These are phyloP conservation scores for Xylaria bambusicola DNA, from an alignment of 495 filamentous ascomycete species.

Conservation along the genomic window DNA sequence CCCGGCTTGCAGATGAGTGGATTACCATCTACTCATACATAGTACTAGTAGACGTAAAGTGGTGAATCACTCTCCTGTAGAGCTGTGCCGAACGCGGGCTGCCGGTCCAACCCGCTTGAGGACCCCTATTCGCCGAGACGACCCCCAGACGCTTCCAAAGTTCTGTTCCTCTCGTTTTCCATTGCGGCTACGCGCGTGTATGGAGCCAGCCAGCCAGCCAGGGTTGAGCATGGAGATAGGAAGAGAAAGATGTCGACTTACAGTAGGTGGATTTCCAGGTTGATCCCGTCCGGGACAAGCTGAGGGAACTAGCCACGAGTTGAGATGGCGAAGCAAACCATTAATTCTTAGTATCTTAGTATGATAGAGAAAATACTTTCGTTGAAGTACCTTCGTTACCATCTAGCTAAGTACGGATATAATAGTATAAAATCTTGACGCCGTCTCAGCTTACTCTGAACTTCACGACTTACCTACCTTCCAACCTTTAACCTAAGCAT, in stretches of 20 bases:
- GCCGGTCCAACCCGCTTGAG: conserved; percentile 4
- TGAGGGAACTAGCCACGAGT: conserved; percentile 1
- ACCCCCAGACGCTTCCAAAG: too few species aligned
- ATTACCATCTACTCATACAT: too few species aligned
- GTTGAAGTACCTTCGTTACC: too few species aligned
- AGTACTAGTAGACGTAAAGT: too few species aligned
- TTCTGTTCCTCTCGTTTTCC: neutral
- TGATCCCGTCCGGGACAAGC: conserved; percentile 7
- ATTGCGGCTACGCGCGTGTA: neutral
- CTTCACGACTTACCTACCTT: too few species aligned
- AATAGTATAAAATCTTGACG: conserved; percentile 7
- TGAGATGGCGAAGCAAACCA: neutral
- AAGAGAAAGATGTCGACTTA: neutral
- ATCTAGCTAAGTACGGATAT: neutral
- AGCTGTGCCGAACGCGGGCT: neutral
- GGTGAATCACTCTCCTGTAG: neutral
- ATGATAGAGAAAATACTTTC: too few species aligned
- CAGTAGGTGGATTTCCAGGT: neutral
- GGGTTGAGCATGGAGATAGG: neutral
- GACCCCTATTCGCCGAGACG: conserved; percentile 6
- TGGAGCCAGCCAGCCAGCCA: too few species aligned
- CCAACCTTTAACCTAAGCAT: neutral
- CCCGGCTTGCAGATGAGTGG: neutral
- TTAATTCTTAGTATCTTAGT: neutral
- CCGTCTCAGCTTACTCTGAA: neutral